Conservation (phyloP, 805 yeast genomes). For the Torulaspora gathmanii region DNA sequence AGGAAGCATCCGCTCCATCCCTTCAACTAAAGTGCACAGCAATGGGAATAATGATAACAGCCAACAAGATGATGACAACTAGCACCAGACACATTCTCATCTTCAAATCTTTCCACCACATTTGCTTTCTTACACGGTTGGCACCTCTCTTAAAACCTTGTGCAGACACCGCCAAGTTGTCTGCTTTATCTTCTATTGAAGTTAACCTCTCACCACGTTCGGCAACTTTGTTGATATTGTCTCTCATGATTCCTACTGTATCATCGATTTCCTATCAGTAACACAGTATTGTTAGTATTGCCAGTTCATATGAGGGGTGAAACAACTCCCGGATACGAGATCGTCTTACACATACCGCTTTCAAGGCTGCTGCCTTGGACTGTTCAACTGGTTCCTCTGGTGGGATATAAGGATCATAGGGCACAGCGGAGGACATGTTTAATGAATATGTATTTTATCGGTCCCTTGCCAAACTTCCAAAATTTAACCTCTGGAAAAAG, state of each 20-base stretch:
- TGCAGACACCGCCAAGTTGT: conserved; percentile 85
- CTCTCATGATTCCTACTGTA: conserved; percentile 96
- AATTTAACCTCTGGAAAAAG: neutral
- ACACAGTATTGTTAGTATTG: conserved; percentile 1
- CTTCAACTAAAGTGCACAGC: conserved; percentile 71
- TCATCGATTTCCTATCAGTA: conserved; percentile 70
- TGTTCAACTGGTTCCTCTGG: conserved; percentile 41
- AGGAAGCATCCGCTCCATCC: neutral
- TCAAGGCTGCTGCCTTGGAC: conserved; percentile 73
- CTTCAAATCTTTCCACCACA: conserved; percentile 99
- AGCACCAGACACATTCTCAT: conserved; percentile 87
- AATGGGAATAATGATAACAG: conserved; percentile 87
- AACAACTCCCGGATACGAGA: no score
- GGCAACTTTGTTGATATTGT: conserved; percentile 91
- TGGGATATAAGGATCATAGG: conserved; percentile 83
- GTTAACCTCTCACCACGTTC: conserved; percentile 91
- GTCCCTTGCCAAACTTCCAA: neutral
- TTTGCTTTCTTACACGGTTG: conserved; percentile 92
- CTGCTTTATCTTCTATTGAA: conserved; percentile 88
- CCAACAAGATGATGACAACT: conserved; percentile 71
- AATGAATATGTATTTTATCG: neutral
- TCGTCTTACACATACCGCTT: conserved; percentile 52
- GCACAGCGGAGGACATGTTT: conserved; percentile 68
- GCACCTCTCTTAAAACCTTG: conserved; percentile 96
- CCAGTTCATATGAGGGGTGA: no score